Conservation (phyloP, 192 early-diverging fungal species). For the Cladochytrium replicatum region DNA sequence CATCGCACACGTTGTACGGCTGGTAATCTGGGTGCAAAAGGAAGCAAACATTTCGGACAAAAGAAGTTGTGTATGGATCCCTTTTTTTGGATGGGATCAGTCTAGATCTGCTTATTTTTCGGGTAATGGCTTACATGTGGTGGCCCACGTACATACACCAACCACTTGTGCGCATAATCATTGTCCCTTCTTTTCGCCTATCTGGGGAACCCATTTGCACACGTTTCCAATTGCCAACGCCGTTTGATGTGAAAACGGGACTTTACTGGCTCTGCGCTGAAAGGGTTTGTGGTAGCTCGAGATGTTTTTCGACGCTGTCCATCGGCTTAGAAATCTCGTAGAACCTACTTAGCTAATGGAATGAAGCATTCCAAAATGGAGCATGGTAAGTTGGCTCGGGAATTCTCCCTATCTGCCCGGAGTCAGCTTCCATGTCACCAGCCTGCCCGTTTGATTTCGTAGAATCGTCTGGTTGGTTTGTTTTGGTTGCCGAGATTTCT, state of each 20-base stretch:
- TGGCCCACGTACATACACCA: constrained; percentile 71
- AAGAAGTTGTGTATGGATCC: constrained; percentile 42
- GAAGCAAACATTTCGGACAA: constrained; percentile 73
- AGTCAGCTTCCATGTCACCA: too few species aligned
- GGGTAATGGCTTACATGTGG: constrained; percentile 22
- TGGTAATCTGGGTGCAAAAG: constrained; percentile 83
- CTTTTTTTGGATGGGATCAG: neutral
- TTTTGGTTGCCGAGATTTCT: constrained; percentile 15
- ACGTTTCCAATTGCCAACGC: constrained; percentile 62
- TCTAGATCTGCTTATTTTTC: neutral
- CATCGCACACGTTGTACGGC: constrained; percentile 77
- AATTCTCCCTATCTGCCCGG: too few species aligned
- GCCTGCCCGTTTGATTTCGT: too few species aligned
- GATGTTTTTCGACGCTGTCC: too few species aligned
- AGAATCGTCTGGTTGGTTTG: too few species aligned
- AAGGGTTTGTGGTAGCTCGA: too few species aligned
- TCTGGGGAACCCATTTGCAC: constrained; percentile 60
- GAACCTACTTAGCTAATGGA: too few species aligned
- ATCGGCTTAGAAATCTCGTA: too few species aligned
- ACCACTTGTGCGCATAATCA: constrained; percentile 59
- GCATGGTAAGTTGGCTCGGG: too few species aligned
- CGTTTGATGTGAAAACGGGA: constrained; percentile 66
- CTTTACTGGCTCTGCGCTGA: too few species aligned
- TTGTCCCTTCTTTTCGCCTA: constrained; percentile 14
- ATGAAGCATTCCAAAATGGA: too few species aligned